Percentiles rank a stretch among this genome's conserved stretches.
Evolutionary conservation across 2,329 filamentous ascomycete genomes (phyloP).

Genomic region (Aspergillus sergii): DNA sequence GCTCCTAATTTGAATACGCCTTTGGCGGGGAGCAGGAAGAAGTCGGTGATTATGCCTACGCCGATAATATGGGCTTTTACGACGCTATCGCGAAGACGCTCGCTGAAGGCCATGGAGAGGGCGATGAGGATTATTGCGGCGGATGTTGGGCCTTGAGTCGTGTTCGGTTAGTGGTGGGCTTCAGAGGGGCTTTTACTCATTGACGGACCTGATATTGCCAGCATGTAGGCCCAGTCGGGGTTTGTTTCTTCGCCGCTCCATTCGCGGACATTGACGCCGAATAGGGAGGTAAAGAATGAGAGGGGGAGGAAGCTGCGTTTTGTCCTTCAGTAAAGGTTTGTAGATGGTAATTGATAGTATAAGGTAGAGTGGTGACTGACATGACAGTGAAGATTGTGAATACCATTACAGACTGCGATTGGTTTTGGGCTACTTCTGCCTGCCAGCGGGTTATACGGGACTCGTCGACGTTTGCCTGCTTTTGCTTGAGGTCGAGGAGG

Average conservation of each 20-base stretch:
- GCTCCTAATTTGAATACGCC: slow-evolving; percentile 12
- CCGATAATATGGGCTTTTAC: slow-evolving; percentile 28
- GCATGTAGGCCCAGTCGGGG: slow-evolving; percentile 33
- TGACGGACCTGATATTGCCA: slow-evolving; percentile 32
- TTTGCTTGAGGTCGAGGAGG: slow-evolving; percentile 67
- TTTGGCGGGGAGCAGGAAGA: slow-evolving; percentile 24
- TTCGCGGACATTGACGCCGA: slow-evolving; percentile 66
- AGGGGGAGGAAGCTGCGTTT: slow-evolving; percentile 57
- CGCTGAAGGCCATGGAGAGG: slow-evolving; percentile 59
- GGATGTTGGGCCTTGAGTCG: slow-evolving; percentile 40
- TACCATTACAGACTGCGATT: slow-evolving; percentile 63
- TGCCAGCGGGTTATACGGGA: slow-evolving; percentile 64
- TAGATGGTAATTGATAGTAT: neutral
- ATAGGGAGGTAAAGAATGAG: slow-evolving; percentile 66
- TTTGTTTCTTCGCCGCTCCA: slow-evolving; percentile 55
- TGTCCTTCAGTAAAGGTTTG: neutral
- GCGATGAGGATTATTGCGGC: slow-evolving; percentile 56
- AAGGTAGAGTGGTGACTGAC: slow-evolving; percentile 22
- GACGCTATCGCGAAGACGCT: slow-evolving; percentile 29
- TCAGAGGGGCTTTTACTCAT: neutral
- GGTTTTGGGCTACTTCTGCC: slow-evolving; percentile 63
- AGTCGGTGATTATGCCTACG: slow-evolving; percentile 25
- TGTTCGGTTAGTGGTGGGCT: slow-evolving; percentile 5
- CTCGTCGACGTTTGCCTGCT: slow-evolving; percentile 68
- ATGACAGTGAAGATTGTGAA: slow-evolving; percentile 66